phyloP scores from a whole-genome alignment of 2,329 filamentous ascomycete species.

The Epichloe hybrida region DNA sequence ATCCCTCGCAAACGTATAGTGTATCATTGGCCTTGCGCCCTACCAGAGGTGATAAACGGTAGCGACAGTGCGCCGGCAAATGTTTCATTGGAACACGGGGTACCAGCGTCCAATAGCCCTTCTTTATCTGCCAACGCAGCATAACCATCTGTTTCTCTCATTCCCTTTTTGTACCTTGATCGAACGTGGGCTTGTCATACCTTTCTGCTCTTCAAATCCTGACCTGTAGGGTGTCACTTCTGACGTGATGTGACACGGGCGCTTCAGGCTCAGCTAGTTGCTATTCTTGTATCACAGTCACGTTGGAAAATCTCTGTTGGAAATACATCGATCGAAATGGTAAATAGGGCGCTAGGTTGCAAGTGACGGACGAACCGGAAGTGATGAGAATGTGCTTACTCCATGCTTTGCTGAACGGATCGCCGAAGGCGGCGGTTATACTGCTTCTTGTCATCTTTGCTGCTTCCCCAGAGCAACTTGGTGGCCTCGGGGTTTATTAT shows the following conservation, averaged over 20 bases:
- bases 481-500: slow-evolving; percentile 77
- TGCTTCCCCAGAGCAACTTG: slow-evolving; percentile 71
- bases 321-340: background rate
- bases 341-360: background rate
- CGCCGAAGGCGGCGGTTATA: slow-evolving; percentile 74
- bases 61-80: background rate
- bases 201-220: background rate
- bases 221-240: background rate
- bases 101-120: background rate
- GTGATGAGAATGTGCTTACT: slow-evolving; percentile 27
- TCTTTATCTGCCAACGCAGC: background rate
- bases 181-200: background rate
- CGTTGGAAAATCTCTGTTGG: slow-evolving; percentile 20
- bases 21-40: background rate
- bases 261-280: background rate
- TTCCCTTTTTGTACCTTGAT: background rate
- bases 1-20: background rate
- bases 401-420: slow-evolving; percentile 57
- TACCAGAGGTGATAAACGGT: background rate
- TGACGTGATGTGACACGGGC: background rate
- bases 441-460: slow-evolving; percentile 59
- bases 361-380: background rate
- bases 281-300: slow-evolving; percentile 6
- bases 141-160: background rate
- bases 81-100: background rate